phyloP scores from a whole-genome alignment of 306 rosid genomes.

The Carpinus viminea region DNA sequence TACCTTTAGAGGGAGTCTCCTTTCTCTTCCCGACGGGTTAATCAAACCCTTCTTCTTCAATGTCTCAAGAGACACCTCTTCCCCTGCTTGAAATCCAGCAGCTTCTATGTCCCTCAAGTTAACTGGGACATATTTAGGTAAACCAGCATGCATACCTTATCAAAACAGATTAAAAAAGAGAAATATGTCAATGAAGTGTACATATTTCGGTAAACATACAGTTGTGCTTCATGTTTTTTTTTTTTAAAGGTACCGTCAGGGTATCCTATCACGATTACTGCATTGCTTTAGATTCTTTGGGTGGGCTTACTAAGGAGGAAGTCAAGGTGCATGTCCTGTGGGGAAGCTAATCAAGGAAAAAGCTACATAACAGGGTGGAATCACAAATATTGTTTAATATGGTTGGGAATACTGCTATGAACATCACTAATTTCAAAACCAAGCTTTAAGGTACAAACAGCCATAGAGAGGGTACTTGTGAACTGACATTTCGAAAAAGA shows the following conservation, averaged over 20 bases:
- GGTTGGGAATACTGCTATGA: neutral
- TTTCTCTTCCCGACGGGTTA: constrained; percentile 93
- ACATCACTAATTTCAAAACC: neutral
- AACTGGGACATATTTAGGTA: constrained; percentile 84
- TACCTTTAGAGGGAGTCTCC: constrained; percentile 91
- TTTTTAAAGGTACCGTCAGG: too few species aligned
- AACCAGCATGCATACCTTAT: constrained; percentile 86
- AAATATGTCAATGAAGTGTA: neutral
- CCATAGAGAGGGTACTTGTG: neutral
- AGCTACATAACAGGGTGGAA: neutral
- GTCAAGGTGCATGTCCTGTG: too few species aligned
- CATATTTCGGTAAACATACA: neutral
- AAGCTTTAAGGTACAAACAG: neutral
- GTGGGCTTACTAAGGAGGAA: neutral
- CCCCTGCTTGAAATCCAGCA: constrained; percentile 86
- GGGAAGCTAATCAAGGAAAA: neutral
- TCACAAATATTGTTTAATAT: neutral
- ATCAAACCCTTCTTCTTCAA: constrained; percentile 76
- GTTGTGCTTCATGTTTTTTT: neutral
- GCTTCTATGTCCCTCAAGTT: constrained; percentile 82
- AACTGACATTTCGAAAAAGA: neutral
- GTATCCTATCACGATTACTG: too few species aligned
- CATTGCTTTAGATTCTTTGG: neutral
- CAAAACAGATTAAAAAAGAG: neutral
- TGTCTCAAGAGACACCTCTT: constrained; percentile 80